Base-by-base conservation (phyloP, 2,329 filamentous ascomycete species). In the Aspergillus ochraceoroseus region DNA sequence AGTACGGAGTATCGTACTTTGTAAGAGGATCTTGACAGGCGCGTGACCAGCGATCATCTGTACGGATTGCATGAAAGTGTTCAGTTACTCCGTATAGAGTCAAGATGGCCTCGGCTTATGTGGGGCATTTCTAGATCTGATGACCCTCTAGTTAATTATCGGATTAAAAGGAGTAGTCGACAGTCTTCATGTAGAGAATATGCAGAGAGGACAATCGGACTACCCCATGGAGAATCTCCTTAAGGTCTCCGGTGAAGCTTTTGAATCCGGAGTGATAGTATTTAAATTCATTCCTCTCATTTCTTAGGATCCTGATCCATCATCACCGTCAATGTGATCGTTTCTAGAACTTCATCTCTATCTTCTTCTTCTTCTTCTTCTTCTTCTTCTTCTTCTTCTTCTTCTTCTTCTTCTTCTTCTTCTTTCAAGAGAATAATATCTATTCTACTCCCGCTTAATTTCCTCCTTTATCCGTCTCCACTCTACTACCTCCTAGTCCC, bases 41-140 rank as follows among this genome's bases (percentile, higher is more conserved):
- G 48, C 44, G 48, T 54, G 52, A 53, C 49, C 44, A 43, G 49
- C 40, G 38, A 46, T 48, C 50, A 45, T 29, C 17, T 35, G 28
- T 33, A 22, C 20, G 20, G 9, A 22, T 22, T 22, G 20, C 20
- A 22, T 22, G 20, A 22, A n/a, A n/a, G n/a, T n/a, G n/a, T n/a
- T n/a, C n/a, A n/a, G n/a, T n/a, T n/a, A n/a, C n/a, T n/a, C n/a
- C n/a, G n/a, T n/a, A n/a, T n/a, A n/a, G n/a, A n/a, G n/a, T n/a
- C n/a, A n/a, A n/a, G 33, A 43, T 32, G 32, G 35, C 44, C 46
- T 45, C 48, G 46, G 48, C 46, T 47, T 32, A 17, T 15, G 46
- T 52, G 49, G 51, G 44, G 41, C 41, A 3, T 37, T 27, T 28
- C 28, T 34, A 46, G 48, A 49, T 49, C 46, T 30, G 46, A 47